Base-by-base conservation (phyloP, 306 rosid genomes). In the Casuarina equisetifolia region DNA sequence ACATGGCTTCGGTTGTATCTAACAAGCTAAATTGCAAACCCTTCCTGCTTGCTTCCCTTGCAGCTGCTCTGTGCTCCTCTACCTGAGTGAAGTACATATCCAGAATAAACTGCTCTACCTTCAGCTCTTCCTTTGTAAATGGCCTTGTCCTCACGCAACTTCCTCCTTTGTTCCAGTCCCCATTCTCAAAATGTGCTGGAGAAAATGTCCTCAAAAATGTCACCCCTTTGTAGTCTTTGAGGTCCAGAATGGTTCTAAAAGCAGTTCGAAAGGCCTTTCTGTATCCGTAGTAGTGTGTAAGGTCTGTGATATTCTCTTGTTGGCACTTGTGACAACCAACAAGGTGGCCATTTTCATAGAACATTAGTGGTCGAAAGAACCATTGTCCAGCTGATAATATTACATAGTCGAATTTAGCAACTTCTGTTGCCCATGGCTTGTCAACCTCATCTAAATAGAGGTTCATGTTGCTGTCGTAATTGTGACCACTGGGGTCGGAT, bases 81-180 rank as follows among this genome's bases (percentile, higher is more conserved):
- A 88, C 82, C 73, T 91, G 98, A 62, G 85, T 69, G 71, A 42
- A 45, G 43, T 85, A 81, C 76, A 82, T 80, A 45, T 92, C 90
- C 62, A 76, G 40, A 51, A 82, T 1, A 75, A 48, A 87, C 44
- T 78, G 82, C 6, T 83, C 78, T 0, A 84, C 39, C 78, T 74
- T 79, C 57, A 68, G 67, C 76, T 89, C 92, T 9, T 83, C 91
- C 70, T 87, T 85, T 42, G 71, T 39, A 64, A 81, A 88, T 15
- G 99, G 99, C 80, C 9, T 85, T 16, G 77, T 87, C 84, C 99
- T 90, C 45, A 1, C 83, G 78, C 99, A 96, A 15, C 70, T 90
- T 71, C 99, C 99, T 70, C 98, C 99, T 62, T 82, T 86, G 74
- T 96, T 83, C 97, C 98, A 96, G 38, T 80, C 88, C 11, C 99